Percentiles rank a stretch among this genome's conserved stretches.
Conservation (phyloP, 805 yeast species). For the Saccharomycopsis fibuligera region DNA sequence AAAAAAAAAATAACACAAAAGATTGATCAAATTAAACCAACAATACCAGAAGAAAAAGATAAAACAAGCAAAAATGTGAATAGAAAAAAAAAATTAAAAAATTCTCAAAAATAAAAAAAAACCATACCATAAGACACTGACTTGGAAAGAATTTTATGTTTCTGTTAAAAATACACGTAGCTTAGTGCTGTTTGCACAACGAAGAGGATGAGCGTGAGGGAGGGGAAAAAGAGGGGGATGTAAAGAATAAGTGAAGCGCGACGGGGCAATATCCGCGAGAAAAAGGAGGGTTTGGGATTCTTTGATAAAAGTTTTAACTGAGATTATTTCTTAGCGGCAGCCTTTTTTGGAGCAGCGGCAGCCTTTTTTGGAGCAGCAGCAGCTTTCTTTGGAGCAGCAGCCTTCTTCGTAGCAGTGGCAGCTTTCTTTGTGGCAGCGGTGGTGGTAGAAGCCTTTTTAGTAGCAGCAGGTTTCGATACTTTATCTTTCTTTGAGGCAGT, state of each 20-base stretch:
- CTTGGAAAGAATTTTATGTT: too few species aligned
- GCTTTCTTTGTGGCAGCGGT: slow-evolving; percentile 13
- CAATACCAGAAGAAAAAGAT: too few species aligned
- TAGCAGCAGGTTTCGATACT: slow-evolving; percentile 23
- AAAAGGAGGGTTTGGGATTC: neutral
- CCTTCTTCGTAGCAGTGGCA: slow-evolving; percentile 21
- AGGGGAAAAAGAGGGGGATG: neutral
- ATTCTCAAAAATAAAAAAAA: neutral
- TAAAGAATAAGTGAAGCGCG: too few species aligned
- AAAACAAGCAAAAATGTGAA: too few species aligned
- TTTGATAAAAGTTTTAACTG: neutral
- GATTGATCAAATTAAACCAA: too few species aligned
- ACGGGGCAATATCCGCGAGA: too few species aligned
- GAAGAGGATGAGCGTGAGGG: too few species aligned
- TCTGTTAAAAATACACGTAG: neutral
- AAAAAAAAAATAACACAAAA: too few species aligned
- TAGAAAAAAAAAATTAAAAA: too few species aligned
- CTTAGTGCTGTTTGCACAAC: neutral
- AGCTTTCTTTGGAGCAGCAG: slow-evolving; percentile 29
- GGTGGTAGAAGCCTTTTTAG: slow-evolving; percentile 21
- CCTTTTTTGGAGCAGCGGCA: slow-evolving; percentile 23
- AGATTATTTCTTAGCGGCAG: slow-evolving; percentile 26
- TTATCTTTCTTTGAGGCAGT: slow-evolving; percentile 21
- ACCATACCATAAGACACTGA: neutral
- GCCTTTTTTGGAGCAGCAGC: slow-evolving; percentile 22